Evolutionary conservation across 1,284 basidiomycete species (phyloP).

Genomic region (Leccinum angustisporum): DNA sequence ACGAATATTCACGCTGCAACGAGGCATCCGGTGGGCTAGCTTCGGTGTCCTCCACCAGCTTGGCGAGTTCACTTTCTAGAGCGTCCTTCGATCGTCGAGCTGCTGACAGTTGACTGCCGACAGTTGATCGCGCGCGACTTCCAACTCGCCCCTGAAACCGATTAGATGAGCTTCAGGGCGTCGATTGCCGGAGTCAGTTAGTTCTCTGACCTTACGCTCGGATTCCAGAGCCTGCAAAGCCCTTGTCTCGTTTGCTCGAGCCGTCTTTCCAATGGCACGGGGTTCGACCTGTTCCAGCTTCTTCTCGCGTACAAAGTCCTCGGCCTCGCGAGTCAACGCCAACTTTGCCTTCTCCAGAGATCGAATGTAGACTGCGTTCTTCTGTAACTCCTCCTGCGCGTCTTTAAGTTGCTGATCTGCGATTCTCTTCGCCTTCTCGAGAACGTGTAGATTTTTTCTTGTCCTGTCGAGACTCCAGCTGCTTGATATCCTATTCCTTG

Average conservation of each 20-base stretch:
- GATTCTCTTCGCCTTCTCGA: conserved; percentile 95
- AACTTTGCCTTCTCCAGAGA: conserved; percentile 82
- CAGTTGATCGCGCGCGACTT: conserved; percentile 55
- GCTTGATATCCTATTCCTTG: conserved; percentile 84
- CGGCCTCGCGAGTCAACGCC: conserved; percentile 78
- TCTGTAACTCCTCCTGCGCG: conserved; percentile 74
- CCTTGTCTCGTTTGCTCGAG: conserved; percentile 59
- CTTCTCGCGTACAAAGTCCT: conserved; percentile 79
- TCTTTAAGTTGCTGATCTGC: conserved; percentile 91
- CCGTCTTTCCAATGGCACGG: conserved; percentile 65
- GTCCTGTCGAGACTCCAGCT: conserved; percentile 81
- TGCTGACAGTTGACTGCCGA: conserved; percentile 34
- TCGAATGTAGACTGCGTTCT: conserved; percentile 73
- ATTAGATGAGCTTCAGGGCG: conserved; percentile 63
- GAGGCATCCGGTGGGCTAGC: conserved; percentile 51
- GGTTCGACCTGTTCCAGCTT: conserved; percentile 72
- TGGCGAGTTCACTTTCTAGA: conserved; percentile 67
- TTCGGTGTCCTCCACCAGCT: conserved; percentile 61
- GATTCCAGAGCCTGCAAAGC: conserved; percentile 60
- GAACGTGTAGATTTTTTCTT: conserved; percentile 93
- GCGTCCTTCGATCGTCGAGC: conserved; percentile 65
- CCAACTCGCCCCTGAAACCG: conserved; percentile 49
- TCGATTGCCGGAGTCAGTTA: conserved; percentile 58
- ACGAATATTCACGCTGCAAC: conserved; percentile 57
- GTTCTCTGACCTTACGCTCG: conserved; percentile 63